Evolutionary conservation across 805 yeast genomes (phyloP).

Genomic region (Naumovozyma dairenensis): DNA sequence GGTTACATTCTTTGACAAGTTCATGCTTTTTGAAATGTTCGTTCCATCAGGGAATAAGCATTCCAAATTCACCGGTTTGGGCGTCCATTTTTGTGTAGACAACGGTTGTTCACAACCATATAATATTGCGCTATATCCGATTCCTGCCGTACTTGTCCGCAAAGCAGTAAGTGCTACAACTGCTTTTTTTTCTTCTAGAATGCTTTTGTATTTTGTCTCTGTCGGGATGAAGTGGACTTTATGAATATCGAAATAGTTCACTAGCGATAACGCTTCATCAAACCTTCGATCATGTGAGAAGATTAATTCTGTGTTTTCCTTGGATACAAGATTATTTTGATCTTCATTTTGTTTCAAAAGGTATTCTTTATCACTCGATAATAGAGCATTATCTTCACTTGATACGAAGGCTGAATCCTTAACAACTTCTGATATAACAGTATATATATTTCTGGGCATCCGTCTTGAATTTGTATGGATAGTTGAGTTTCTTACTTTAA

Average conservation of each 20-base stretch:
- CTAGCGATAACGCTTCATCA: conserved; percentile 59
- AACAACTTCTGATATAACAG: conserved; percentile 30
- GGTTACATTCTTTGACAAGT: conserved; percentile 36
- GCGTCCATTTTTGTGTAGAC: conserved; percentile 74
- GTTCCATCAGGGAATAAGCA: conserved; percentile 60
- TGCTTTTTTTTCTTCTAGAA: conserved; percentile 42
- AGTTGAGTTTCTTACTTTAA: too few species aligned
- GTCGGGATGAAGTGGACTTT: conserved; percentile 24
- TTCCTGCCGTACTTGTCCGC: conserved; percentile 52
- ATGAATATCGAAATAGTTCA: conserved; percentile 32
- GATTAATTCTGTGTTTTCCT: conserved; percentile 37
- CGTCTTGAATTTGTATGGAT: background rate
- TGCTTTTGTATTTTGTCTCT: conserved; percentile 46
- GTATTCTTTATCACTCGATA: background rate
- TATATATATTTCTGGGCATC: conserved; percentile 10
- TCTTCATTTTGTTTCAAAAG: conserved; percentile 13
- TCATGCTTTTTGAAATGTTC: conserved; percentile 49
- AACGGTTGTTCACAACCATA: conserved; percentile 48
- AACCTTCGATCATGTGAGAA: conserved; percentile 74
- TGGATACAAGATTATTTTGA: background rate
- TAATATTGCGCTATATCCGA: conserved; percentile 25
- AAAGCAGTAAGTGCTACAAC: conserved; percentile 53
- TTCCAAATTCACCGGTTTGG: conserved; percentile 64
- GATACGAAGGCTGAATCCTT: conserved; percentile 37
- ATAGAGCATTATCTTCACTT: conserved; percentile 12